These are phyloP conservation scores for Saccharomyces paradoxus DNA, from an alignment of 805 yeast genomes.

Conservation along the genomic window DNA sequence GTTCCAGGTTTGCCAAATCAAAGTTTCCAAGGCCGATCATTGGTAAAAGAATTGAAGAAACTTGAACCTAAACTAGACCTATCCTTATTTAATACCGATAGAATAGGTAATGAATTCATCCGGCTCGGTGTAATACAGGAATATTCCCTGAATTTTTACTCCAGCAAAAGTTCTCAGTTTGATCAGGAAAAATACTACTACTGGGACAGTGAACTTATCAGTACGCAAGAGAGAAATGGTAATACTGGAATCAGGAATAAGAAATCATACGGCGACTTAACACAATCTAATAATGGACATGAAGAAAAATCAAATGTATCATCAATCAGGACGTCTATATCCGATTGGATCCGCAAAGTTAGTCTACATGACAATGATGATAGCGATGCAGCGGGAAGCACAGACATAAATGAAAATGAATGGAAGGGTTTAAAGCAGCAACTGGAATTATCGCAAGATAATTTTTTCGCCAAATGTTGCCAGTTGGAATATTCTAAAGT, in stretches of 20 bases:
- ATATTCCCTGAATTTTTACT: slow-evolving; percentile 1
- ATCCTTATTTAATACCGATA: slow-evolving; percentile 26
- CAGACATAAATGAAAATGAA: slow-evolving; percentile 3
- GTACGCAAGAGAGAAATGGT: slow-evolving; percentile 3
- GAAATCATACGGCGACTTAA: slow-evolving; percentile 18
- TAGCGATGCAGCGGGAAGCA: not conserved
- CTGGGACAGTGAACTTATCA: slow-evolving; percentile 11
- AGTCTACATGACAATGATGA: slow-evolving; percentile 1
- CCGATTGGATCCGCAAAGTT: slow-evolving; percentile 8
- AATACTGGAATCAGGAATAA: not conserved
- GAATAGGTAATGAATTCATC: slow-evolving; percentile 28
- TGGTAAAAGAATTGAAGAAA: slow-evolving; percentile 20
- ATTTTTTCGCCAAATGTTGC: slow-evolving; percentile 5
- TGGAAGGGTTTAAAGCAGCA: slow-evolving; percentile 12
- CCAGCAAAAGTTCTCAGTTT: slow-evolving; percentile 2
- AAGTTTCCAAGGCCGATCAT: slow-evolving; percentile 23
- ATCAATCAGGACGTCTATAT: slow-evolving; percentile 1
- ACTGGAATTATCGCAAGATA: slow-evolving; percentile 5
- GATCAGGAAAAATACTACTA: slow-evolving; percentile 6
- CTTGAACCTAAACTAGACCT: slow-evolving; percentile 19
- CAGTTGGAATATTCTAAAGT: slow-evolving; percentile 12
- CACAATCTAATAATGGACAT: not conserved
- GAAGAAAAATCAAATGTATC: not conserved
- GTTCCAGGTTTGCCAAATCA: slow-evolving; percentile 15
- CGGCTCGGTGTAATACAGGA: slow-evolving; percentile 16